Evolutionary conservation across 106 monocot species (phyloP).

Genomic region (Gastrodia elata): DNA sequence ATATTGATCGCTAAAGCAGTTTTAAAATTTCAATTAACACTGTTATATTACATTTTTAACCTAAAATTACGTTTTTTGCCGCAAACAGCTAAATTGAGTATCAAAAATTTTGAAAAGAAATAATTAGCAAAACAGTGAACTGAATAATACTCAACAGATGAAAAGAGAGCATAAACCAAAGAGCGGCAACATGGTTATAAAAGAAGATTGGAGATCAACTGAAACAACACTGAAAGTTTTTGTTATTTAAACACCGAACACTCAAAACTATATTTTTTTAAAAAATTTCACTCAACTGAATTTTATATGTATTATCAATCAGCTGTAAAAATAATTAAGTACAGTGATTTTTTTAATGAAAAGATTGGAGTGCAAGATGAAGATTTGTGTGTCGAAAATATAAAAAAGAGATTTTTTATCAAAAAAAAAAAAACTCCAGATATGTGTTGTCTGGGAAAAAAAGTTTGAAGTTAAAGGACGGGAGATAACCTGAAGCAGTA

Average conservation of each 20-base stretch:
- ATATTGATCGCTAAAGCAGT: background rate
- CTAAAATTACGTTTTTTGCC: background rate
- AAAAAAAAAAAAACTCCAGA: no score
- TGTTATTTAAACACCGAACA: background rate
- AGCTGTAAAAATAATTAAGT: no score
- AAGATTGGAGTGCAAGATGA: no score
- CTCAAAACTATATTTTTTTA: no score
- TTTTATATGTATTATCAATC: no score
- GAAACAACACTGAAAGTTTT: no score
- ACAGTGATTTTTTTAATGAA: no score
- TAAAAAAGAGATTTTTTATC: no score
- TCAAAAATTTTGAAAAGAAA: background rate
- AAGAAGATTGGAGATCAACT: no score
- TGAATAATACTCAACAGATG: background rate
- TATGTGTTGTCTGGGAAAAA: no score
- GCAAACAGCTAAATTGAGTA: background rate
- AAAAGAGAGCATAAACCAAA: background rate
- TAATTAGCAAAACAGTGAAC: background rate
- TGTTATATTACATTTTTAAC: background rate
- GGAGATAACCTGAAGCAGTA: conserved; percentile 73
- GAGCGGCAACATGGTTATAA: background rate
- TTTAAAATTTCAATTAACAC: background rate
- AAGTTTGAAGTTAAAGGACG: background rate
- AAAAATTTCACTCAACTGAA: no score
- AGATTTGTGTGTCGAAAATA: no score